Conservation (phyloP, 1,139 yeast species). For the Torulaspora pretoriensis region DNA sequence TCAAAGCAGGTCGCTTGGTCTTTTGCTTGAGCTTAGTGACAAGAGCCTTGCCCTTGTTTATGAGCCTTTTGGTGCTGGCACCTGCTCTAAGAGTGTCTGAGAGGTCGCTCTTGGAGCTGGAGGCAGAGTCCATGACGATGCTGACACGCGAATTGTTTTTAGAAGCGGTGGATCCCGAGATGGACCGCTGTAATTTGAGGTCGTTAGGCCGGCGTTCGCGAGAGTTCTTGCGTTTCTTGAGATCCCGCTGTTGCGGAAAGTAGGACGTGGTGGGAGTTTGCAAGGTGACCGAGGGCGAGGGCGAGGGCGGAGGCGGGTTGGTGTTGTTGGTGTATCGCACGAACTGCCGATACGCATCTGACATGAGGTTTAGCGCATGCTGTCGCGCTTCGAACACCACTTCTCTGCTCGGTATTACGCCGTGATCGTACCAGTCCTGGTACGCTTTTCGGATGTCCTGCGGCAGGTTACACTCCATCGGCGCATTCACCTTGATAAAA, state of each 20-base stretch:
- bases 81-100: neutral
- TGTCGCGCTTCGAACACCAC: slow-evolving; percentile 26
- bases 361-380: slow-evolving; percentile 27
- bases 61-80: slow-evolving; percentile 10
- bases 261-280: neutral
- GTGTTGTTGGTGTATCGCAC: slow-evolving; percentile 6
- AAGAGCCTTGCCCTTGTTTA: slow-evolving; percentile 12
- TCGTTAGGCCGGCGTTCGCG: neutral
- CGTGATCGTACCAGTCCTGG: slow-evolving; percentile 18
- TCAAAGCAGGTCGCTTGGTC: slow-evolving; percentile 7
- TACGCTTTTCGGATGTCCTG: slow-evolving; percentile 26
- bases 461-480: slow-evolving; percentile 34
- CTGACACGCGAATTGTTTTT: slow-evolving; percentile 4
- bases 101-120: slow-evolving; percentile 7
- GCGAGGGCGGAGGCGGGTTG: slow-evolving; percentile 5
- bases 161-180: neutral
- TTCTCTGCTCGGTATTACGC: slow-evolving; percentile 20
- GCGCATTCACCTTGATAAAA: slow-evolving; percentile 29
- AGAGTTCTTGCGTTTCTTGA: slow-evolving; percentile 1
- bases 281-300: slow-evolving; percentile 1
- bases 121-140: slow-evolving; percentile 1
- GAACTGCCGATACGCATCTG: slow-evolving; percentile 29
- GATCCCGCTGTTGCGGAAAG: slow-evolving; percentile 3
- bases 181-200: neutral
- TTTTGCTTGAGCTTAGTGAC: slow-evolving; percentile 11